Percentiles rank a stretch among this genome's conserved stretches.
Conservation (phyloP, 2,329 filamentous ascomycete species). For the Elsinoe batatas region DNA sequence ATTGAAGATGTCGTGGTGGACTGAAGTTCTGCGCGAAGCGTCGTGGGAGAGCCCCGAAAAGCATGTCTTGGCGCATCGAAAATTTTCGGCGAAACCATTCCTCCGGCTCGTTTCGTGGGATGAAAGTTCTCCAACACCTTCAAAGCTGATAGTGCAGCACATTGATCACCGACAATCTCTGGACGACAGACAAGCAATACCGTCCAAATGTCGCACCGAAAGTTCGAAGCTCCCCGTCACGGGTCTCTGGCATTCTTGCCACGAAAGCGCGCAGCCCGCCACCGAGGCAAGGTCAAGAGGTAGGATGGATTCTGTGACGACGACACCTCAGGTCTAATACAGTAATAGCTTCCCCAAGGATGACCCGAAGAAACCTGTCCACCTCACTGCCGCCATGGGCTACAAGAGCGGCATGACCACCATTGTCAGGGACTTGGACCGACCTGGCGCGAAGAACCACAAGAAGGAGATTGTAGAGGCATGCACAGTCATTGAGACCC, state of each 20-base stretch:
- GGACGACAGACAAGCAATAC: slow-evolving; percentile 9
- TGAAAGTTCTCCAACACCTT: not conserved
- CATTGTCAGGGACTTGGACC: slow-evolving; percentile 97
- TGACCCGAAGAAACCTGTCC: slow-evolving; percentile 98
- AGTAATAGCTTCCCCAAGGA: slow-evolving; percentile 92
- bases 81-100: slow-evolving; percentile 8
- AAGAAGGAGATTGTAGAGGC: slow-evolving; percentile 97
- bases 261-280: slow-evolving; percentile 79
- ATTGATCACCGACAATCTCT: no score
- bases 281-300: slow-evolving; percentile 98
- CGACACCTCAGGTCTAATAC: slow-evolving; percentile 4
- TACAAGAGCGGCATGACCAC: slow-evolving; percentile 99
- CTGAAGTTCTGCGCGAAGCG: not conserved
- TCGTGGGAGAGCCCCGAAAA: not conserved
- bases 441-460: slow-evolving; percentile 96
- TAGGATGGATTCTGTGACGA: slow-evolving; percentile 40
- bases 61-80: not conserved
- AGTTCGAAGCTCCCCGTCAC: slow-evolving; percentile 86
- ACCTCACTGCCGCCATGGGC: slow-evolving; percentile 95
- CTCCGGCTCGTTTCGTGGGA: not conserved
- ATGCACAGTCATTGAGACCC: slow-evolving; percentile 79
- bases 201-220: slow-evolving; percentile 47
- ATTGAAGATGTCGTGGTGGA: slow-evolving; percentile 6
- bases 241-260: slow-evolving; percentile 53
- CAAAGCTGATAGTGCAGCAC: not conserved